Conservation (phyloP, 768 basidiomycete genomes). For the Tylopilus intermedius region DNA sequence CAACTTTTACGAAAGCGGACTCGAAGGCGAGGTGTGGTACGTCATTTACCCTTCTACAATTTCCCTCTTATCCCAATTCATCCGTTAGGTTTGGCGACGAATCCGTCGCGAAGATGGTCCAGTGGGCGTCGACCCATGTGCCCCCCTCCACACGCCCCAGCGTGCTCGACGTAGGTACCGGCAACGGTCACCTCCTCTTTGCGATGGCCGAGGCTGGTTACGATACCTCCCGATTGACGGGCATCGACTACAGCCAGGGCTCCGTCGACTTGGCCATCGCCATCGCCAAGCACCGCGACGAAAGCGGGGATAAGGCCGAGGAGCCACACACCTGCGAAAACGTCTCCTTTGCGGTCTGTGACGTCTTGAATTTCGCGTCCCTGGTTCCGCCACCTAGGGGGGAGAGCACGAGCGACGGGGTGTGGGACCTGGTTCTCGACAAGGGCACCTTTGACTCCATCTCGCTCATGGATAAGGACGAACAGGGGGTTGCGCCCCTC, state of each 20-base stretch:
- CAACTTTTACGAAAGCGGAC: slow-evolving; percentile 73
- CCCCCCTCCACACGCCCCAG: too few relatives aligned
- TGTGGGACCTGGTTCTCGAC: slow-evolving; percentile 76
- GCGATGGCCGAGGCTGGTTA: slow-evolving; percentile 68
- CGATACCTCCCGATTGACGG: slow-evolving; percentile 43
- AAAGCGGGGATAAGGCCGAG: not conserved
- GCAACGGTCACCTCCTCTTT: slow-evolving; percentile 74
- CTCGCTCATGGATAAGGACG: slow-evolving; percentile 60
- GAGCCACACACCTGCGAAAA: not conserved
- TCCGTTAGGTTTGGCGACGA: slow-evolving; percentile 73
- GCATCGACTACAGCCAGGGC: slow-evolving; percentile 74
- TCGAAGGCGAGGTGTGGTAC: slow-evolving; percentile 84
- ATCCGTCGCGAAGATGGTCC: slow-evolving; percentile 72
- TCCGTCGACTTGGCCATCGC: slow-evolving; percentile 60
- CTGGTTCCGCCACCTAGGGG: slow-evolving; percentile 20
- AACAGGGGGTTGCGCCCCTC: slow-evolving; percentile 47
- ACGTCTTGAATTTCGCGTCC: slow-evolving; percentile 60
- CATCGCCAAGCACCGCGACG: slow-evolving; percentile 46
- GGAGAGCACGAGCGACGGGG: slow-evolving; percentile 4
- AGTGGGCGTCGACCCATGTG: slow-evolving; percentile 45
- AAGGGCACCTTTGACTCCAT: slow-evolving; percentile 91
- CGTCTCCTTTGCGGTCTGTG: slow-evolving; percentile 54
- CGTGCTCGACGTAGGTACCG: slow-evolving; percentile 74
- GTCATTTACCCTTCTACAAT: slow-evolving; percentile 10
- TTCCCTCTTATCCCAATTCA: not conserved